A percentile compares a stretch with the other conserved stretches of the same genome.
Evolutionary conservation across 805 yeast species (phyloP).

Genomic region (Ogataea chonburiensis): DNA sequence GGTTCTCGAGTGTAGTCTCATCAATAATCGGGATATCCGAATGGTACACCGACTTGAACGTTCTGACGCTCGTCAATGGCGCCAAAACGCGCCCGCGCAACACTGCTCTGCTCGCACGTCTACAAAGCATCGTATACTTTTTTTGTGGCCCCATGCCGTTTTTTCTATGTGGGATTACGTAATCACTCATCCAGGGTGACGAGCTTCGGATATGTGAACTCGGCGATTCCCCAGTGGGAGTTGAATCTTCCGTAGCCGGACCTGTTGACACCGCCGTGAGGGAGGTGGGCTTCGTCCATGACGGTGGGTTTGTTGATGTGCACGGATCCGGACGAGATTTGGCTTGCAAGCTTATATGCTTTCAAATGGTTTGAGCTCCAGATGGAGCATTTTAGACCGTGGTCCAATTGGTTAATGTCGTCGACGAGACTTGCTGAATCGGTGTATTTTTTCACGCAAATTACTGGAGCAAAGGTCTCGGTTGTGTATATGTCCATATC

Average conservation of each 20-base stretch:
- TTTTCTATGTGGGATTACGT: no score
- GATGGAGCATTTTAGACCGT: conserved; percentile 43
- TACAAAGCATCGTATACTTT: conserved; percentile 3
- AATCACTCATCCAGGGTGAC: conserved; percentile 37
- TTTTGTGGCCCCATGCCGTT: no score
- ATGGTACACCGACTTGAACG: conserved; percentile 39
- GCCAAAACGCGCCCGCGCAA: background rate
- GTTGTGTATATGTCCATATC: conserved; percentile 31
- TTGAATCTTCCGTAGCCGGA: conserved; percentile 47
- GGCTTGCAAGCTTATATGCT: conserved; percentile 36
- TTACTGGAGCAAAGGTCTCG: conserved; percentile 47
- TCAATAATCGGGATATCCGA: conserved; percentile 37
- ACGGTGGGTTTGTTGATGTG: conserved; percentile 27
- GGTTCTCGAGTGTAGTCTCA: conserved; percentile 37
- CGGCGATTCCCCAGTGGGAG: conserved; percentile 44
- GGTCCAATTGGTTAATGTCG: conserved; percentile 30
- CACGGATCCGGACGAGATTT: conserved; percentile 38
- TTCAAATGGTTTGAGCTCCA: conserved; percentile 39
- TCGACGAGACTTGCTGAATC: conserved; percentile 23
- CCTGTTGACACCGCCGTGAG: conserved; percentile 46
- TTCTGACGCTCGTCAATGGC: conserved; percentile 25
- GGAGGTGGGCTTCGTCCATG: conserved; percentile 31
- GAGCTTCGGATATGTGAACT: conserved; percentile 38
- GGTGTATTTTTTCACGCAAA: conserved; percentile 32
- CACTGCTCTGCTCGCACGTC: background rate